Base-by-base conservation (phyloP, 495 filamentous ascomycete genomes). In the Neurospora intermedia region DNA sequence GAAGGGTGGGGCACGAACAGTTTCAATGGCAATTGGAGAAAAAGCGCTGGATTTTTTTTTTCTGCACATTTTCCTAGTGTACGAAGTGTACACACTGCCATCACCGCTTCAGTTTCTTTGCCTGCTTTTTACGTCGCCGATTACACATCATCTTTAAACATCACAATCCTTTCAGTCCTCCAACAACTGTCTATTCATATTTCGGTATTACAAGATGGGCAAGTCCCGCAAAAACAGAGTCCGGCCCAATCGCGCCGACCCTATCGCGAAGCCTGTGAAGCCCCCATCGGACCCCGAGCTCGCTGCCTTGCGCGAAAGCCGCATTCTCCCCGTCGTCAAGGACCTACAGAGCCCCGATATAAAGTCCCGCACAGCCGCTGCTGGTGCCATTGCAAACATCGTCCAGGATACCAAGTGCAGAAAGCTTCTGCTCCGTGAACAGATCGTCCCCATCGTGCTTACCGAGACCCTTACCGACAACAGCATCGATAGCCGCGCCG, bases 381-480 rank as follows among this genome's bases (percentile, higher is more conserved):
- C 88, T 6, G 76, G 77, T 48, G 86, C 87, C 38, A 85, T 90
- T 43, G 82, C 84, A 46, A 89, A 88, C 76, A 87, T 90, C 16
- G 83, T 90, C 43, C 84, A 89, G 43, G 87, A 90, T 77, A 74
- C 81, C 8, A 86, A 82, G 46, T 89, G 84, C 76, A 80, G 89
- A 59, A 89, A 89, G 72, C 77, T 90, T 70, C 82, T 90, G 23
- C 80, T 90, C 45, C 81, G 87, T 48, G 89, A 91, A 74, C 85
- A 89, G 76, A 81, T 90, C 69, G 89, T 91, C 41, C 84, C 83
- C 62, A 85, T 86, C 59, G 79, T 90, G 40, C 82, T 91, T 73
- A 88, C 85, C 69, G 87, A 90, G 80, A 88, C 86, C 40, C 79
- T 90, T 41, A 88, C 87, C 43, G 88, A 91, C 75, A 80, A 83